phyloP scores from a whole-genome alignment of 371 early-diverging fungal species.

The Phascolomyces articulosus region DNA sequence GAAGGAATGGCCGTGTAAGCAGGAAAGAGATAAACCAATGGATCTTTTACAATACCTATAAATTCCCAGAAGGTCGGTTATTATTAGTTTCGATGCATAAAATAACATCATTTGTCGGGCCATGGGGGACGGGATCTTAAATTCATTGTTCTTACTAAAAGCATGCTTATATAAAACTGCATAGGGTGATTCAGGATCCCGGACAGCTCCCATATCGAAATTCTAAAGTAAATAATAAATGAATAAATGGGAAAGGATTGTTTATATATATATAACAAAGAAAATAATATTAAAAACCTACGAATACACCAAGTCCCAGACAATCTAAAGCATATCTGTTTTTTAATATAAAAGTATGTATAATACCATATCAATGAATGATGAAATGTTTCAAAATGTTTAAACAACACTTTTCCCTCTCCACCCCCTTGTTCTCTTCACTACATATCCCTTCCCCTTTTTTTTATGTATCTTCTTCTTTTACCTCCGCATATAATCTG shows the following conservation, averaged over 20 bases:
- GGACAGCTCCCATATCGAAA: slow-evolving; percentile 21
- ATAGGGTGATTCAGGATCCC: slow-evolving; percentile 16
- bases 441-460: not conserved
- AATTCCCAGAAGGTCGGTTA: too few relatives aligned
- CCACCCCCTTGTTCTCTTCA: not conserved
- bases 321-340: slow-evolving; percentile 19
- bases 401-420: too few relatives aligned
- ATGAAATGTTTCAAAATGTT: too few relatives aligned
- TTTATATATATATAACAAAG: too few relatives aligned
- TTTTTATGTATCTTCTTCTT: not conserved
- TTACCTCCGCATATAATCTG: slow-evolving; percentile 13
- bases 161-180: slow-evolving; percentile 28
- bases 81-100: too few relatives aligned
- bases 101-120: too few relatives aligned
- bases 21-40: slow-evolving; percentile 22
- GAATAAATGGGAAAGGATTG: too few relatives aligned
- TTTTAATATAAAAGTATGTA: not conserved
- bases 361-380: too few relatives aligned
- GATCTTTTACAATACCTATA: slow-evolving; percentile 10
- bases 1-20: slow-evolving; percentile 27
- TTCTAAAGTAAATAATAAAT: not conserved
- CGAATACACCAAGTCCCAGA: slow-evolving; percentile 19
- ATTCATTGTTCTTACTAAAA: slow-evolving; percentile 18
- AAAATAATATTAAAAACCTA: slow-evolving; percentile 1
- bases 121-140: too few relatives aligned